Evolutionary conservation across 2,329 filamentous ascomycete species (phyloP).

Genomic region (Lachnellula arida): DNA sequence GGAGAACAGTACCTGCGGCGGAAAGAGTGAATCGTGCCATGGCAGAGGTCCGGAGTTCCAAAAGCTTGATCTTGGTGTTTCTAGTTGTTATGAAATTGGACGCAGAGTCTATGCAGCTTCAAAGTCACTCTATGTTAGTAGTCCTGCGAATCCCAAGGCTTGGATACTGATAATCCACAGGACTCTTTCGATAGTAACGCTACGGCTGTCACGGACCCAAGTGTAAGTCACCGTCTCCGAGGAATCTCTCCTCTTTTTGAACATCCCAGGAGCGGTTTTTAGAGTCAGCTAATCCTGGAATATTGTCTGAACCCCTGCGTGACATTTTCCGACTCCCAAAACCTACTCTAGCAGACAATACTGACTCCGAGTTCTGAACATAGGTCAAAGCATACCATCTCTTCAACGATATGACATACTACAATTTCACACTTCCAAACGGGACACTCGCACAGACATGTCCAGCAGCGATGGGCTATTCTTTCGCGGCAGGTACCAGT

Average conservation of each 20-base stretch:
- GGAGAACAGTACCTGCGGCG: conserved; percentile 77
- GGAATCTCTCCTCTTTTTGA: too few relatives aligned
- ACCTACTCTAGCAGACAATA: too few relatives aligned
- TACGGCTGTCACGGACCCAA: conserved; percentile 52
- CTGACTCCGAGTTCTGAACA: too few relatives aligned
- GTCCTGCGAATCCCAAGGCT: too few relatives aligned
- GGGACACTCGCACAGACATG: conserved; percentile 69
- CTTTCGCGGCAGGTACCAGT: conserved; percentile 86
- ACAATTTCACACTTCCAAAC: conserved; percentile 68
- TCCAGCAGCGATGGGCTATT: conserved; percentile 81
- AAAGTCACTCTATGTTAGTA: conserved; percentile 46
- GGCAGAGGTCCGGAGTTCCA: conserved; percentile 63
- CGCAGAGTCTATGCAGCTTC: conserved; percentile 62
- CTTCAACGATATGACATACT: conserved; percentile 78
- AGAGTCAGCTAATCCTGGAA: too few relatives aligned
- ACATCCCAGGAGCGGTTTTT: too few relatives aligned
- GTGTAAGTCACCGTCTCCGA: conserved; percentile 41
- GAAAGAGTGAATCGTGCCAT: conserved; percentile 63
- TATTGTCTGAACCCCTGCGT: too few relatives aligned
- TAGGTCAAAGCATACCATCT: conserved; percentile 67
- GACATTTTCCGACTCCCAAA: too few relatives aligned
- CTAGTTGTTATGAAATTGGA: conserved; percentile 73
- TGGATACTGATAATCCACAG: conserved; percentile 7
- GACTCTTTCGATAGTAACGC: conserved; percentile 25
- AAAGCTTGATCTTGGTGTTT: conserved; percentile 63